Evolutionary conservation across 2,329 filamentous ascomycete genomes (phyloP), one percentile per base, ranked within the genome.

Genomic region (Pseudopyricularia javanii): DNA sequence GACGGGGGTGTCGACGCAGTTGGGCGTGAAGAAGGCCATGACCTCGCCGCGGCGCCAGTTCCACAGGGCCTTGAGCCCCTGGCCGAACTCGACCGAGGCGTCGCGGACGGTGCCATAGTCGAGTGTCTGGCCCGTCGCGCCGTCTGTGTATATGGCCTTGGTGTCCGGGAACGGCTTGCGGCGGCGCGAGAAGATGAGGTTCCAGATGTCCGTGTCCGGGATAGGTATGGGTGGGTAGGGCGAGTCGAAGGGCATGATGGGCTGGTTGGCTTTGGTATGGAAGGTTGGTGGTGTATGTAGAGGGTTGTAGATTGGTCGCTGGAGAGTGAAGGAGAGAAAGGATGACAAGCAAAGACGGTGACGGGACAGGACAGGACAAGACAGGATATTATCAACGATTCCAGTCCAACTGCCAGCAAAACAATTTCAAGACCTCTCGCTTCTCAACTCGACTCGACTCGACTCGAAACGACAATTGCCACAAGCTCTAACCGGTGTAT

Each of bases 11-110:
- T 96, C 91, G 63, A 96, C 85, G 65, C 78, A 83, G 66, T 97
- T 96, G 28, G 90, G 87, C 3, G 88, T 84, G 72, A 85, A 95
- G 52, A 95, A 74, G 11, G 79, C 86, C 22, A 96, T 74, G 1
- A 93, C 87, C 64, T 96, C 88, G 61, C 87, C 86, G 63, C 86
- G 90, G 59, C 82, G 75, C 86, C 90, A 95, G 50, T 82, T 76
- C 77, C 84, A 91, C 22, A 74, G 68, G 26, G 84, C 79, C 62
- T 82, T 83, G 20, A 97, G 75, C 1, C 88, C 91, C 58, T 84
- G 82, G 50, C 88, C 91, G 59, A 96, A 94, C n/a, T 82, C 78
- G 37, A 82, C 68, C 1, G 88, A 85, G 15, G 79, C 73, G 56
- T 73, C 72, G 60, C 79, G 83, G 54, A 88, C 70, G 57, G 88